phyloP scores from a whole-genome alignment of 2,329 filamentous ascomycete genomes.

The Scorias spongiosa region DNA sequence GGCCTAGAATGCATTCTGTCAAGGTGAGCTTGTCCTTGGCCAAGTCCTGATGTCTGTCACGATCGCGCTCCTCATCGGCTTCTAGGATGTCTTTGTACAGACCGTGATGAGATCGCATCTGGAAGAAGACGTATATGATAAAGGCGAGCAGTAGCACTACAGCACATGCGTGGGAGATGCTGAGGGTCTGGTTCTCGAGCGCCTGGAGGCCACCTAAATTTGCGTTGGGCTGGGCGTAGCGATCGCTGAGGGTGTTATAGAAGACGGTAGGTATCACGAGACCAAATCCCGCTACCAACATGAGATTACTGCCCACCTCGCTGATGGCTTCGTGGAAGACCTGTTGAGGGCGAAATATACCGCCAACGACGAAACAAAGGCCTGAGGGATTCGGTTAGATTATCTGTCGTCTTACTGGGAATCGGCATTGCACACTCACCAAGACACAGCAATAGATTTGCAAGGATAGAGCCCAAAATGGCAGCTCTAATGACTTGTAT shows the following conservation, averaged over 20 bases:
- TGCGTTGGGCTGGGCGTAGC: slow-evolving; percentile 7
- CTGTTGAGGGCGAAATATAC: slow-evolving; percentile 51
- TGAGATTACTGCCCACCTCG: slow-evolving; percentile 62
- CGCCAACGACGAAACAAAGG: slow-evolving; percentile 65
- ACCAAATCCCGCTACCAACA: slow-evolving; percentile 56
- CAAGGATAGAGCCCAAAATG: slow-evolving; percentile 67
- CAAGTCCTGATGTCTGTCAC: slow-evolving; percentile 45
- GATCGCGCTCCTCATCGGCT: slow-evolving; percentile 52
- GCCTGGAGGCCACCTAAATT: slow-evolving; percentile 1
- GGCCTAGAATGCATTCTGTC: slow-evolving; percentile 53
- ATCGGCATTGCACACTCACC: slow-evolving; percentile 26
- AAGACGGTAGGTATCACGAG: slow-evolving; percentile 35
- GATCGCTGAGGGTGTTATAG: slow-evolving; percentile 29
- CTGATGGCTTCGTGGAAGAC: slow-evolving; percentile 61
- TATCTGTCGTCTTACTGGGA: background rate
- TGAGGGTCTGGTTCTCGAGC: slow-evolving; percentile 38
- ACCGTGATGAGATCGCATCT: slow-evolving; percentile 59
- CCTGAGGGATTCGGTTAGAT: slow-evolving; percentile 6
- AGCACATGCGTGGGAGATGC: slow-evolving; percentile 55
- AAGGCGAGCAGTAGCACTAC: slow-evolving; percentile 60
- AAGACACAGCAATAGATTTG: slow-evolving; percentile 68
- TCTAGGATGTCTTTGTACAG: slow-evolving; percentile 64
- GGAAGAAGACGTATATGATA: slow-evolving; percentile 48
- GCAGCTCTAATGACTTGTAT: slow-evolving; percentile 59
- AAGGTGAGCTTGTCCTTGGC: slow-evolving; percentile 56